Evolutionary conservation across 306 rosid genomes (phyloP).

Genomic region (Cajanus cajan): DNA sequence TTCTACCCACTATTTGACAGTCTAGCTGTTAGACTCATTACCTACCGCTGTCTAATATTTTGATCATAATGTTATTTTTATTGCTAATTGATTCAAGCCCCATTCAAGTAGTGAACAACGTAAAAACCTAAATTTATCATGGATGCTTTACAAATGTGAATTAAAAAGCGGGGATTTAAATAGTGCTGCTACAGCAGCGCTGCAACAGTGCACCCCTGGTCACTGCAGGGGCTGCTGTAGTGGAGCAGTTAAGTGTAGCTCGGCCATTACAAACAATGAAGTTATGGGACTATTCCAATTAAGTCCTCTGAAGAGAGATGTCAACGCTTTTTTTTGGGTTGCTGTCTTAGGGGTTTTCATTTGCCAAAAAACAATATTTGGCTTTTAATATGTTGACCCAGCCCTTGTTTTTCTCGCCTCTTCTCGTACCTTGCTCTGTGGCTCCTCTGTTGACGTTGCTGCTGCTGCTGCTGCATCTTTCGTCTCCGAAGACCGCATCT

Average conservation of each 20-base stretch:
- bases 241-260: not conserved
- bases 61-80: not conserved
- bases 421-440: not conserved
- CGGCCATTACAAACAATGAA: not conserved
- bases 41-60: not conserved
- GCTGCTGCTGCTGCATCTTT: not conserved
- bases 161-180: not conserved
- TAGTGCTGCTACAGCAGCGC: not conserved
- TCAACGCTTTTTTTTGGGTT: not conserved
- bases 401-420: not conserved
- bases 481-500: not conserved
- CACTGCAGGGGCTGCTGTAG: not conserved
- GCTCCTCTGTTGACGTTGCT: not conserved
- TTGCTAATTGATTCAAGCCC: not conserved
- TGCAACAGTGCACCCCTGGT: not conserved
- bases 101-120: not conserved
- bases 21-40: not conserved
- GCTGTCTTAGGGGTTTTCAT: not conserved
- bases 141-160: not conserved
- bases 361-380: not conserved
- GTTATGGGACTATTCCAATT: not conserved
- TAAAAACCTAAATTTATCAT: not conserved
- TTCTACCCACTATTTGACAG: not conserved
- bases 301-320: not conserved
- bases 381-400: not conserved